These are phyloP conservation scores for Sporopachydermia lactativora DNA, from an alignment of 805 yeast species.

Conservation along the genomic window DNA sequence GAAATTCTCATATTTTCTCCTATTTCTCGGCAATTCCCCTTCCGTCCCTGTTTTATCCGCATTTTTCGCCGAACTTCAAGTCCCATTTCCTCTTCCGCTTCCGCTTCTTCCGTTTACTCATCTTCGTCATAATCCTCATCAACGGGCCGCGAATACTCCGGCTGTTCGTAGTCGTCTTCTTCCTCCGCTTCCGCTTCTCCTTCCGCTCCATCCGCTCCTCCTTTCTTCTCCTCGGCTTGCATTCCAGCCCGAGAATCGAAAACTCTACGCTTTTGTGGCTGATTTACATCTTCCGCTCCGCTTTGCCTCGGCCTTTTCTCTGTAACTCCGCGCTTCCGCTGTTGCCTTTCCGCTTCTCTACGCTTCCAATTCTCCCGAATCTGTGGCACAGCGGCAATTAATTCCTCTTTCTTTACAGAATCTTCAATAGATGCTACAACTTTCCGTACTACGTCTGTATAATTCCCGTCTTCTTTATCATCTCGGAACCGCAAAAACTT, in stretches of 20 bases:
- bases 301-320: background rate
- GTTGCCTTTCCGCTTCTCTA: slow-evolving; percentile 19
- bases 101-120: background rate
- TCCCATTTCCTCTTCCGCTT: too few relatives aligned
- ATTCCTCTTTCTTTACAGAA: slow-evolving; percentile 69
- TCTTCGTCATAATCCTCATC: slow-evolving; percentile 18
- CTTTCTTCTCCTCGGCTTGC: background rate
- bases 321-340: background rate
- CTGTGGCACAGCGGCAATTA: slow-evolving; percentile 38
- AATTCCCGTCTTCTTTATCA: slow-evolving; percentile 85
- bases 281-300: background rate
- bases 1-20: too few relatives aligned
- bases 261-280: background rate
- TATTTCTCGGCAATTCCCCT: too few relatives aligned
- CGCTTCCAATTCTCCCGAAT: slow-evolving; percentile 51
- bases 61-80: too few relatives aligned
- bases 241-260: background rate
- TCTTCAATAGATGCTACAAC: slow-evolving; percentile 77
- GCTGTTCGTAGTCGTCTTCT: slow-evolving; percentile 17
- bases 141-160: slow-evolving; percentile 8
- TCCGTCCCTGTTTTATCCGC: too few relatives aligned
- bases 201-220: too few relatives aligned
- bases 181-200: too few relatives aligned
- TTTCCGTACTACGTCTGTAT: slow-evolving; percentile 63
- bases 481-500: slow-evolving; percentile 78